These are phyloP conservation scores for Fusarium oligoseptatum DNA, from an alignment of 2,329 filamentous ascomycete species.

Conservation along the genomic window DNA sequence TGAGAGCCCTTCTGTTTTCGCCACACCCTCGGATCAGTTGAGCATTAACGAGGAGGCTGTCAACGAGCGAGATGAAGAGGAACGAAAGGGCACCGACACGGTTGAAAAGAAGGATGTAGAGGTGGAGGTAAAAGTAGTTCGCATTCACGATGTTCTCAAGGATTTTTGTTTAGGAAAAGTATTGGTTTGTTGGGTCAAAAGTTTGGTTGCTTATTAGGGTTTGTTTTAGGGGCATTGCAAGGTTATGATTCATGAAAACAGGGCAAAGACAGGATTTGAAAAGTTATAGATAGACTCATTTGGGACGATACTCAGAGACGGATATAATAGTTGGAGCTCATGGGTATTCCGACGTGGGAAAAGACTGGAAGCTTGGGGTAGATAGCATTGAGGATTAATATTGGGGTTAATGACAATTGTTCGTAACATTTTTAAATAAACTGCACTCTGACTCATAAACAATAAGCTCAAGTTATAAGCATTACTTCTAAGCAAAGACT, in stretches of 20 bases:
- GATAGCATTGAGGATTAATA: not conserved
- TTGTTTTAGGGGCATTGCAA: not conserved
- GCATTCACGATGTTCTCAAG: not conserved
- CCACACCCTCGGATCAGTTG: constrained; percentile 1
- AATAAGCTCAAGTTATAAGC: not conserved
- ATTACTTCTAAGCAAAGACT: not conserved
- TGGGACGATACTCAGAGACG: not conserved
- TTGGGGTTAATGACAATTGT: not conserved
- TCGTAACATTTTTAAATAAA: not conserved
- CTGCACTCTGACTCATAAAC: not conserved
- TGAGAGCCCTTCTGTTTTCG: not conserved
- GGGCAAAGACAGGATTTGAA: not conserved
- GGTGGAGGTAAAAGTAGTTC: not conserved
- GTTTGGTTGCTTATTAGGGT: not conserved
- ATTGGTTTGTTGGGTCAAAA: not conserved
- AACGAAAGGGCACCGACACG: too few species aligned
- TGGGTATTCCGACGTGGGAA: not conserved
- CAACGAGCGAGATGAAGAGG: not conserved
- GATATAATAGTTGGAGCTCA: constrained; percentile 2
- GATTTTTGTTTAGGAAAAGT: not conserved
- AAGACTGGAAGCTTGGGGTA: not conserved
- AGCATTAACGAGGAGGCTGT: not conserved
- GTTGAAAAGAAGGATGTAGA: not conserved
- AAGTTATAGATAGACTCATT: not conserved
- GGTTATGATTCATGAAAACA: constrained; percentile 1